Base-by-base conservation (phyloP, 2,329 filamentous ascomycete genomes). In the Cordyceps cateniannulata region DNA sequence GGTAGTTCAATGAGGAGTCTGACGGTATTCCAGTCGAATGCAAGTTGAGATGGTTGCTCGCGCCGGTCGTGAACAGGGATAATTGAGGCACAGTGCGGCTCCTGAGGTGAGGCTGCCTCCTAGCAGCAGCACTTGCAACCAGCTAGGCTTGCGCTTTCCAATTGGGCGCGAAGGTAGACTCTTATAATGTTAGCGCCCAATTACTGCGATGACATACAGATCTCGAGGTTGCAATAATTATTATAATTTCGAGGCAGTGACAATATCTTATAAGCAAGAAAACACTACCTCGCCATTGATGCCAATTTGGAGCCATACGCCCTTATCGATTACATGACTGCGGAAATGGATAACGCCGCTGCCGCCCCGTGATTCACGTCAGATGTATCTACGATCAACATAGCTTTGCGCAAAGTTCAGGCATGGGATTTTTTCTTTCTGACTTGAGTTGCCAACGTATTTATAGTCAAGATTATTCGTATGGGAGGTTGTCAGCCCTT, bases 281-380 rank as follows among this genome's bases (percentile, higher is more conserved):
- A n/a, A n/a, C n/a, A n/a, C n/a, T n/a, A n/a, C n/a, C n/a, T n/a
- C n/a, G 48, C 57, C 25, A 50, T 59, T n/a, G 20, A 22, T n/a
- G 5, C 48, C 48, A 40, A 25, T 49, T 50, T 27, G 5, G 24
- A 35, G 22, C 32, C 14, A 10, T 10, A 6, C 8, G 48, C 5
- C 24, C 40, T 53, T 60, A 60, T 60, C 58, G 58, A 60, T 60
- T 54, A 48, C 22, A 22, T 49, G 18, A 25, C 6, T n/a, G 42
- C 58, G 58, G 50, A 49, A 42, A 51, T 54, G 50, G 50, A 54
- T 49, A 54, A 48, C 24, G 40, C 42, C 40, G 50, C 32, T 40
- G 25, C 50, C 58, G 27, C 40, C 29, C 7, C 3, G 24, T 40
- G 27, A n/a, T 16, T 35, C 32, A 35, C 32, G 8, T 12, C 32